Evolutionary conservation across 805 yeast species (phyloP), one percentile per base, ranked within the genome.

Genomic region (Metschnikowia lochheadii): DNA sequence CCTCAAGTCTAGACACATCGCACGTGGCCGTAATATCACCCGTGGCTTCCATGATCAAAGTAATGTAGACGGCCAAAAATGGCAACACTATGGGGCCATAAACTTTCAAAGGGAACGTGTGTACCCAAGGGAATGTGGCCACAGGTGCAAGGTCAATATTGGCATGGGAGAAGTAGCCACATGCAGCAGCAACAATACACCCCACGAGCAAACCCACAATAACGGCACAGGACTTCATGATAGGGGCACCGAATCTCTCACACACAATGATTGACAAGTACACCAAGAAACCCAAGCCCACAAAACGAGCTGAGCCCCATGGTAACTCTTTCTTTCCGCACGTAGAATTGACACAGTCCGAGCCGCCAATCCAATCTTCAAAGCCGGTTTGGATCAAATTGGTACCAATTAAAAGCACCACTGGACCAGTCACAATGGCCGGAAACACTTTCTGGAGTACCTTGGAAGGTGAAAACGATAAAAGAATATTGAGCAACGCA

Each of bases 1-100:
- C 90, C 54, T 85, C 89, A 54, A 85, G 72, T 59, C 96, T 76
- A 7, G 96, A 87, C 18, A 91, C 97, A 67, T 90, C 97, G 51
- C 89, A 85, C 40, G 96, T 88, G 34, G 97, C 97, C 32, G 96
- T 89, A 63, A 90, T 85, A 68, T 90, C 97, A 67, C 97, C 97
- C 63, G 90, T 89, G 49, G 96, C 87, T 73, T 91, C 97, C 89
- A 89, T 89, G 81, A 88, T 85, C 59, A 87, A 70, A 26, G 85
- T 89, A 32, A 90, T 75, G 65, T 83, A 90, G 43, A 89, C 85
- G 0, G 96, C 95, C 50, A 90, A 69, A 72, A 88, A 79, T 4
- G 97, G 97, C 48, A 90, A 70, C 5, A 90, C 94, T 2, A 85
- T 81, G 1, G 97, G 96, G 2, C 88, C 97, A 61, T 90, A 88